Evolutionary conservation across 2,329 filamentous ascomycete genomes (phyloP), one percentile per base, ranked within the genome.

Genomic region (Sclerotinia spermophila): DNA sequence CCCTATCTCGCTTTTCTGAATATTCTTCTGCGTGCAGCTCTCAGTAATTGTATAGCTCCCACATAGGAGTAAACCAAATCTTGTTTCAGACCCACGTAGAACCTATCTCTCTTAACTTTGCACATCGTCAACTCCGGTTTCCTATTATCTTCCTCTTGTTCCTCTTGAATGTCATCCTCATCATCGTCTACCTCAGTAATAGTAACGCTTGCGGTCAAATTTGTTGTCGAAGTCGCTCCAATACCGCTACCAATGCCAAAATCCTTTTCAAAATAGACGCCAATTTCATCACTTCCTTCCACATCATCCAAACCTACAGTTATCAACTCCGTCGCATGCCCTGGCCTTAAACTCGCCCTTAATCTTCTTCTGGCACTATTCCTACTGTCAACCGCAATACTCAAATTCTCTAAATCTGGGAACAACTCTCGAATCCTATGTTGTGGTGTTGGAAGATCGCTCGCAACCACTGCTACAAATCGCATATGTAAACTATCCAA

Each of bases 401-500:
- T 75, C 19, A 79, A 70, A 17, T 72, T 72, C 45, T 76, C 72
- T 0, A 79, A 70, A 38, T 73, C 71, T 6, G 77, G 77, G 30
- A 78, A 79, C 4, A 79, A 70, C 33, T 72, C 71, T 58, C 75
- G 76, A 33, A 79, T 77, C 62, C 76, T 69, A 2, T 76, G 75
- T 38, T 74, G 73, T 7, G 76, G 74, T 24, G 73, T 70, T 35
- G 76, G 74, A n/a, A 67, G 42, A 55, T 70, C 68, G 53, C 40
- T 70, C 21, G 76, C 75, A 2, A 79, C 74, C 1, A 79, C 72
- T 15, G 75, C 75, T 24, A 79, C 76, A 33, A 79, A 73, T 56
- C 77, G 77, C 58, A 76, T 76, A 1, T 77, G 71, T 67, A 78
- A 75, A 24, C 77, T 76, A 62, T 79, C 77, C 30, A 79, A 74